Percentiles rank a stretch among this genome's conserved stretches.
Evolutionary conservation across 257 asterid genomes (phyloP).

Genomic region (Ehretia macrophylla): DNA sequence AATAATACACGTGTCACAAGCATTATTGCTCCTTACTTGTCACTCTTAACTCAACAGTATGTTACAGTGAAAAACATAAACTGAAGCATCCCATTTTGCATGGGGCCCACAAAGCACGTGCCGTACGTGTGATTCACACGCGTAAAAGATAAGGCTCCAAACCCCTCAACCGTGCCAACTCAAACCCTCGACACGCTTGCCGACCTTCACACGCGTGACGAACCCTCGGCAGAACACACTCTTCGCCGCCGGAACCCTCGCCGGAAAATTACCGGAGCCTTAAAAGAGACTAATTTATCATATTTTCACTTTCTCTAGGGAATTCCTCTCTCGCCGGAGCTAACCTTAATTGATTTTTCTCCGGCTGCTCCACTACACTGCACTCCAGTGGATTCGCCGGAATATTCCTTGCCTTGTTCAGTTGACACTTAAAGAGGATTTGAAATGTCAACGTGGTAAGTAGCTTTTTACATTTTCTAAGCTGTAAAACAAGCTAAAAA

Average conservation of each 20-base stretch:
- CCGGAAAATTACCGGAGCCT: conserved; percentile 26
- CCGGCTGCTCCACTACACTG: conserved; percentile 18
- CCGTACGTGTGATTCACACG: conserved; percentile 70
- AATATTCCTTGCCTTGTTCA: conserved; percentile 16
- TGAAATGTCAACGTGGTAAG: conserved; percentile 27
- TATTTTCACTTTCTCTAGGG: not conserved
- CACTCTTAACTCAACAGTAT: too few relatives aligned
- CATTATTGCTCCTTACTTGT: too few relatives aligned
- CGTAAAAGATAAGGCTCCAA: conserved; percentile 57
- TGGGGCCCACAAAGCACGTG: conserved; percentile 45
- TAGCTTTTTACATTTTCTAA: conserved; percentile 5
- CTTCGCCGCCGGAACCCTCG: conserved; percentile 61
- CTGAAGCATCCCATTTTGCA: not conserved
- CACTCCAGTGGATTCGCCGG: conserved; percentile 25
- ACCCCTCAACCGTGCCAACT: conserved; percentile 61
- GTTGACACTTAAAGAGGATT: conserved; percentile 6
- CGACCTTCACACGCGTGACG: conserved; percentile 50
- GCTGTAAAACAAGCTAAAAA: not conserved
- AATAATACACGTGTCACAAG: too few relatives aligned
- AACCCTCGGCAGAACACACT: conserved; percentile 29
- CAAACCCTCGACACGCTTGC: conserved; percentile 50
- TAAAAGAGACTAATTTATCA: not conserved
- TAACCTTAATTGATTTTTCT: conserved; percentile 9
- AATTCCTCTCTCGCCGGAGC: not conserved
- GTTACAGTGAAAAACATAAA: too few relatives aligned